phyloP scores from a whole-genome alignment of 768 basidiomycete species.

The Lyophyllum atratum region DNA sequence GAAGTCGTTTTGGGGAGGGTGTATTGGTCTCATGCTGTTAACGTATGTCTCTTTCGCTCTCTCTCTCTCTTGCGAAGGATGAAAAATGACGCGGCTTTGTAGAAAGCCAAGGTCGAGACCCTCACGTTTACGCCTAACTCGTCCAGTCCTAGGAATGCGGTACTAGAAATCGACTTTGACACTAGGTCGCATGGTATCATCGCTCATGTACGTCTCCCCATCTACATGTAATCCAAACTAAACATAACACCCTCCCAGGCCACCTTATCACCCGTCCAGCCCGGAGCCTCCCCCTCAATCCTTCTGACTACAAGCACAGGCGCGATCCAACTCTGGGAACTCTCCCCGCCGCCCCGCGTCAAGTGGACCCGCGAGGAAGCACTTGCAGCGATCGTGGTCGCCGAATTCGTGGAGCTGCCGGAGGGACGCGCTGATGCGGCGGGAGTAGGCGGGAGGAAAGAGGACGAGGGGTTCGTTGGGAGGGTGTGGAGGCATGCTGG shows the following conservation, averaged over 20 bases:
- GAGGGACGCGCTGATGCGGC: constrained; percentile 42
- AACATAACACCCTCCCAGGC: constrained; percentile 11
- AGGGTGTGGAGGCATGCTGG: constrained; percentile 58
- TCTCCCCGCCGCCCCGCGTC: constrained; percentile 37
- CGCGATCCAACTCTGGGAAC: constrained; percentile 73
- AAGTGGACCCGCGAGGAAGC: constrained; percentile 85
- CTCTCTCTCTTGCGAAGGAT: background rate
- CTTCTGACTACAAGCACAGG: constrained; percentile 75
- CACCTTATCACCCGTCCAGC: constrained; percentile 48
- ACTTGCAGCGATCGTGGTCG: constrained; percentile 60
- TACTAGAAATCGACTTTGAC: constrained; percentile 66
- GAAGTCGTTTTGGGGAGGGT: constrained; percentile 14
- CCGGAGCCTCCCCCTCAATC: constrained; percentile 39
- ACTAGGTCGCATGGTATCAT: constrained; percentile 68
- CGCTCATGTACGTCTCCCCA: constrained; percentile 49
- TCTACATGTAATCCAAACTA: background rate
- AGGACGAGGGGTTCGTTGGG: constrained; percentile 48
- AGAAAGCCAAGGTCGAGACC: constrained; percentile 57
- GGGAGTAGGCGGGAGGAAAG: constrained; percentile 33
- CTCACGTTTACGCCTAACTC: constrained; percentile 49
- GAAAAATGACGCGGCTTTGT: background rate
- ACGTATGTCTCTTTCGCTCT: background rate
- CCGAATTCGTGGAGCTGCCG: constrained; percentile 79
- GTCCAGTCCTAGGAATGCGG: background rate
- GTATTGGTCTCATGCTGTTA: constrained; percentile 22